Evolutionary conservation across 2,329 filamentous ascomycete species (phyloP).

Genomic region (Diaporthe australafricana): DNA sequence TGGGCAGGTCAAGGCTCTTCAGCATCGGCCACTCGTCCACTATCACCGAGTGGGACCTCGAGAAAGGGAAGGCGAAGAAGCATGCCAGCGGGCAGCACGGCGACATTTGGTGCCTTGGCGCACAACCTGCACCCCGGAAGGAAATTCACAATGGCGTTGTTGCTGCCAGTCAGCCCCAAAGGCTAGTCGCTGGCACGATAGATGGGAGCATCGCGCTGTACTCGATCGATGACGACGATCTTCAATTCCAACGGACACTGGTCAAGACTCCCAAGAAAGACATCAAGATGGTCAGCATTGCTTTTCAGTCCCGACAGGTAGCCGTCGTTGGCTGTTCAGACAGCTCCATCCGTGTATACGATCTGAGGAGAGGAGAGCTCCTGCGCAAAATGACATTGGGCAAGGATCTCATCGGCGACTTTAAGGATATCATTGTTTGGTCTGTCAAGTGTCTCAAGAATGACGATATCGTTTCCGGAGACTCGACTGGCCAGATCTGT

Average conservation of each 20-base stretch:
- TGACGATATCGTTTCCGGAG: constrained; percentile 92
- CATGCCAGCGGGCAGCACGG: constrained; percentile 93
- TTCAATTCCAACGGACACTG: constrained; percentile 83
- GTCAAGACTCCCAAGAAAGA: constrained; percentile 84
- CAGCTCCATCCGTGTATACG: constrained; percentile 91
- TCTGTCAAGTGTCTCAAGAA: constrained; percentile 88
- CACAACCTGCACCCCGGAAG: constrained; percentile 73
- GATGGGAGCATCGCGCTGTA: constrained; percentile 91
- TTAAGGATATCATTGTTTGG: constrained; percentile 92
- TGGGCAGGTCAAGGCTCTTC: constrained; percentile 87
- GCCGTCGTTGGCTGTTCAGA: constrained; percentile 96
- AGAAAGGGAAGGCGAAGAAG: constrained; percentile 79
- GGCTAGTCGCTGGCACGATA: constrained; percentile 87
- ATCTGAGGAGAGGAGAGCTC: constrained; percentile 81
- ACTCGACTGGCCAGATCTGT: constrained; percentile 92
- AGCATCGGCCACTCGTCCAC: constrained; percentile 95
- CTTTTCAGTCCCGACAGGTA: constrained; percentile 85
- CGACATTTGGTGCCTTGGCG: constrained; percentile 96
- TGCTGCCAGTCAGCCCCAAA: constrained; percentile 46
- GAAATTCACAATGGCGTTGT: constrained; percentile 43
- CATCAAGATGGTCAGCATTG: constrained; percentile 89
- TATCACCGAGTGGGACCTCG: constrained; percentile 95
- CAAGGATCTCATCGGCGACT: constrained; percentile 78
- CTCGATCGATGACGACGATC: constrained; percentile 84
- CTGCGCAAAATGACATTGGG: constrained; percentile 89